Evolutionary conservation across 1,284 basidiomycete species (phyloP), one percentile per base, ranked within the genome.

Genomic region (Ganoderma sinense): DNA sequence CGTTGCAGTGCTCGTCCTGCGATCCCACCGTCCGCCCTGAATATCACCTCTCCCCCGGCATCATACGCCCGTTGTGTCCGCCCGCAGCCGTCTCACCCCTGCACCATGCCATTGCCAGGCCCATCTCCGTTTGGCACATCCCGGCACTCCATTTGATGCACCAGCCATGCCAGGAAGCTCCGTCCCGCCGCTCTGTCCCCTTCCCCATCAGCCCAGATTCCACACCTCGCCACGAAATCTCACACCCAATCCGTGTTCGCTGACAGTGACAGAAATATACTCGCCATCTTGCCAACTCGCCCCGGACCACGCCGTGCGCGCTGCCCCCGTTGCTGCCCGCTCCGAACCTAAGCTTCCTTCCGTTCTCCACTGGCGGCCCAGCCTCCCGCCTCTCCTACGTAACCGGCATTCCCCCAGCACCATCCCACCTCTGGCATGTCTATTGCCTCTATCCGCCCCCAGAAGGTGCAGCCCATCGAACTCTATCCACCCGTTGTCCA

Each of bases 161-260:
- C 31, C 39, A 51, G 61, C 65, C 58, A n/a, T 48, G 55, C 36
- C 36, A 14, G 66, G 70, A 61, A 71, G 33, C 58, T 62, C 3
- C 39, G 65, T 59, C 61, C 69, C 71, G 51, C 40, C 69, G 10
- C 59, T 59, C 51, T 40, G 65, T 69, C 64, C 53, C 36, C 40
- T 13, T 59, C 51, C 23, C 51, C 36, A 70, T 65, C 69, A 65
- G 55, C 43, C 41, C 62, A 60, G 39, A 59, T 59, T 59, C 53
- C n/a, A 55, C 23, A 26, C 14, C 31, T 60, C 58, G 5, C 8
- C 59, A n/a, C 59, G 18, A 18, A 61, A 61, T 61, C 39, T 40
- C 59, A 61, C 55, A 33, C 36, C 23, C 40, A 53, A 51, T 41
- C 36, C 55, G 5, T 31, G 23, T 40, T 48, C 51, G 53, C 33